Percentiles rank a stretch among this genome's conserved stretches.
phyloP scores from a whole-genome alignment of 176 grass and related monocot genomes.

The Oryza glumipatula region DNA sequence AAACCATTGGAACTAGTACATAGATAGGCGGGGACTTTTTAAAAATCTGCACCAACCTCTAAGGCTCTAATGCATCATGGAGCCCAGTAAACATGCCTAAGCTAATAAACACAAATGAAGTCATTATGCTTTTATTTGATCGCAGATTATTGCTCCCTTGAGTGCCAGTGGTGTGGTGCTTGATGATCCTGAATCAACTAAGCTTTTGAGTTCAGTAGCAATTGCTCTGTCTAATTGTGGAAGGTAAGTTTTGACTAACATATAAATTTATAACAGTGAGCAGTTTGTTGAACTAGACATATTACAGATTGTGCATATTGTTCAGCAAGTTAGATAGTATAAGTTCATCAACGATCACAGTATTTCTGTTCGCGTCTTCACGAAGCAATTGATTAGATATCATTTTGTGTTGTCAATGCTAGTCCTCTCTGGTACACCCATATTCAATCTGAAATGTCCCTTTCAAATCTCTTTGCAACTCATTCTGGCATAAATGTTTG shows the following conservation, averaged over 20 bases:
- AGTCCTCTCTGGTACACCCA: not conserved
- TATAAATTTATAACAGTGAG: not conserved
- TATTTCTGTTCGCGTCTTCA: not conserved
- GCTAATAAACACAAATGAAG: slow-evolving; percentile 28
- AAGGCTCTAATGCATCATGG: slow-evolving; percentile 2
- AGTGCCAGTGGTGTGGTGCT: slow-evolving; percentile 96
- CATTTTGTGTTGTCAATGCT: slow-evolving; percentile 19
- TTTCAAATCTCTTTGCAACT: not conserved
- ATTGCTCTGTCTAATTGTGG: slow-evolving; percentile 95
- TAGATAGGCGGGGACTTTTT: not conserved
- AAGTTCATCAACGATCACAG: not conserved
- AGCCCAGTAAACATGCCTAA: slow-evolving; percentile 2
- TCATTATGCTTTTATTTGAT: slow-evolving; percentile 40
- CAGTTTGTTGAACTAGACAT: not conserved
- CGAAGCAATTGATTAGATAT: not conserved
- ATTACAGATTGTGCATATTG: not conserved
- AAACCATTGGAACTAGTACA: slow-evolving; percentile 35
- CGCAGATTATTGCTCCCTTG: slow-evolving; percentile 79
- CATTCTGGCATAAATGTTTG: not conserved
- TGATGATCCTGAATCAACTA: slow-evolving; percentile 94
- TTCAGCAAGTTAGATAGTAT: not conserved
- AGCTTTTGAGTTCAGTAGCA: slow-evolving; percentile 94
- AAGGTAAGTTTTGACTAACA: slow-evolving; percentile 53
- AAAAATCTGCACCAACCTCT: not conserved
- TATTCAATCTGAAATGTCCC: not conserved